Evolutionary conservation across 164 flowering plant species (phyloP), one percentile per base, ranked within the genome.

Genomic region (Liquidambar formosana): DNA sequence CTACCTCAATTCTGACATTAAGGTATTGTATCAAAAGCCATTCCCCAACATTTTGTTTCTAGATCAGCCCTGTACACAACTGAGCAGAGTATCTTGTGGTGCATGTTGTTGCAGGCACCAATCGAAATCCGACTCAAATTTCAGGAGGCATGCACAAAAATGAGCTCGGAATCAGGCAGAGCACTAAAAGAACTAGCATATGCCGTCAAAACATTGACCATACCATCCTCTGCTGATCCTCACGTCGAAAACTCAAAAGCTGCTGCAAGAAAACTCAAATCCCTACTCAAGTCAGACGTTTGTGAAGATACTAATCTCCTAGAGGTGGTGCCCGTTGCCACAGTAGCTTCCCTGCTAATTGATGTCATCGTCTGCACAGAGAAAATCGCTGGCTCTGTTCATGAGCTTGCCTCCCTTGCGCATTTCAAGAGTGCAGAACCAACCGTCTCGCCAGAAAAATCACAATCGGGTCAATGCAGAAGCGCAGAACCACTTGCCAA

Each of bases 311-410:
- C 47, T 28, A 78, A 80, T 48, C 80, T 87, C 19, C 64, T 85
- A 12, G 73, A 71, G 15, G 65, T 88, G 14, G 69, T 82, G 0
- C 85, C 84, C 5, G 79, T 65, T 0, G 80, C 78, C 1, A 80
- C 90, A 0, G 82, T 85, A 4, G 81, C 89, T 26, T 82, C 91
- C 5, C 57, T 88, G 9, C 86, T 86, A 16, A 69, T 81, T 14
- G 93, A 88, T 47, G 67, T 84, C 14, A 79, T 82, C 6, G 21
- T 63, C n/a, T 83, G 83, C 77, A 79, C 82, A 0, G 84, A 84
- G 63, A 73, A 74, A 58, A 78, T 92, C 22, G 76, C 75, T 0
- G 86, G 83, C 14, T 68, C 86, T 0, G 84, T 87, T 23, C 70
- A 74, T 28, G 88, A 86, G 28, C 93, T 92, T 5, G 86, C 87